Evolutionary conservation across 257 asterid species (phyloP).

Genomic region (Solanum tarapatanum): DNA sequence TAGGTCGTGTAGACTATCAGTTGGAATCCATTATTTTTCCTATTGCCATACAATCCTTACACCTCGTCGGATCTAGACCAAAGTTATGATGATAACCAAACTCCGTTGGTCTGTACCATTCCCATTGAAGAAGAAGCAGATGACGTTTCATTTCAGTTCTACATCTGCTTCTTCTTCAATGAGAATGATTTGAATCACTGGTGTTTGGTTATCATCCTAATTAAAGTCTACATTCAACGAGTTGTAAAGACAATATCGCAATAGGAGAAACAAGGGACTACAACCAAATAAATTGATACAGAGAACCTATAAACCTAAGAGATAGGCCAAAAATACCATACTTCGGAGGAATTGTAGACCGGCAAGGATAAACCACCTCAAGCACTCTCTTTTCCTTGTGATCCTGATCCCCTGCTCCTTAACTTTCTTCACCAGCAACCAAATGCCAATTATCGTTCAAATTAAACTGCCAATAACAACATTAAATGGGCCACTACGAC

Average conservation of each 20-base stretch:
- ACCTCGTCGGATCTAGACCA: background rate
- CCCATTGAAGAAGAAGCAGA: conserved; percentile 24
- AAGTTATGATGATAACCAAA: conserved; percentile 11
- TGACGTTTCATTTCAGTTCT: background rate
- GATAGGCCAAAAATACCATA: background rate
- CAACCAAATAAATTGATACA: too few species aligned
- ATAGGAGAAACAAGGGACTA: too few species aligned
- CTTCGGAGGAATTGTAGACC: conserved; percentile 17
- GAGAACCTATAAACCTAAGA: background rate
- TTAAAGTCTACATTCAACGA: too few species aligned
- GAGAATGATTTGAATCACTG: too few species aligned
- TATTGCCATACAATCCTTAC: background rate
- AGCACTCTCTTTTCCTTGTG: conserved; percentile 6
- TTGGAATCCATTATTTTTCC: background rate
- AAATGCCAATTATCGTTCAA: conserved; percentile 17
- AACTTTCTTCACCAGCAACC: conserved; percentile 44
- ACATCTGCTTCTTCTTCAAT: too few species aligned
- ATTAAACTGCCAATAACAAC: conserved; percentile 17
- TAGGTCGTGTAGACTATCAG: too few species aligned
- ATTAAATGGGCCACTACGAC: background rate
- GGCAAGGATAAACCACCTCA: conserved; percentile 6
- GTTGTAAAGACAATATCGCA: too few species aligned
- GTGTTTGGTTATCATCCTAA: too few species aligned
- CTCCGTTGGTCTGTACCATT: conserved; percentile 15
- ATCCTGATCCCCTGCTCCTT: conserved; percentile 15